These are phyloP conservation scores for Hsuehochloa calcarea DNA, from an alignment of 176 grass and related monocot species.

Conservation along the genomic window DNA sequence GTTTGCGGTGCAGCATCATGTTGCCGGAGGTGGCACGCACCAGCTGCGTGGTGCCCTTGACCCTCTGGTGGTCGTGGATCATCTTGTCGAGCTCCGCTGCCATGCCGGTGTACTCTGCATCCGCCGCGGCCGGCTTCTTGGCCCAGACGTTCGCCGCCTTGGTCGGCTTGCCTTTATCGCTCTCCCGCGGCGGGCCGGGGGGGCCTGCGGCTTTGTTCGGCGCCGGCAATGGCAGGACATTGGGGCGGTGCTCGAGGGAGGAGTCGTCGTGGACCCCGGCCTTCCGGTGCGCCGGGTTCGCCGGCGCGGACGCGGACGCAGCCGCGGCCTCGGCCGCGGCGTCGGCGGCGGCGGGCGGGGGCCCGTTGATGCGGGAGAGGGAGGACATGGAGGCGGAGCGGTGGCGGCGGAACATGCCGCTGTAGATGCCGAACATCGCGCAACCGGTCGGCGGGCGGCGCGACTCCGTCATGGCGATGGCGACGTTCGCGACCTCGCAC, in stretches of 20 bases:
- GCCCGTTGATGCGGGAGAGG: conserved; percentile 37
- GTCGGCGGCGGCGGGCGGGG: neutral
- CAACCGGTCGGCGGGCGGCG: conserved; percentile 63
- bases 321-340: neutral
- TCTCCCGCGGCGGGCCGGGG: neutral
- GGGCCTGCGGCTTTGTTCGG: neutral
- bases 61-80: conserved; percentile 67
- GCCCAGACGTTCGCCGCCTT: conserved; percentile 24
- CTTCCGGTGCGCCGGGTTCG: conserved; percentile 20
- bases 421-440: conserved; percentile 68
- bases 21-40: conserved; percentile 80
- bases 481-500: conserved; percentile 19
- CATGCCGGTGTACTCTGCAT: conserved; percentile 56
- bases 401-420: conserved; percentile 69
- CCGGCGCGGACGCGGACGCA: neutral
- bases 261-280: conserved; percentile 23
- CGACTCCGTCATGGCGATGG: conserved; percentile 53
- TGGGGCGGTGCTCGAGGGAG: conserved; percentile 32
- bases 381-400: conserved; percentile 62
- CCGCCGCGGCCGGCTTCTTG: neutral
- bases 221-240: neutral
- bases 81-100: conserved; percentile 84
- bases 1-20: conserved; percentile 87
- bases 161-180: neutral
- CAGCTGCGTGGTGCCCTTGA: conserved; percentile 53